A percentile compares a stretch with the other conserved stretches of the same genome.
Conservation (phyloP, 495 filamentous ascomycete genomes). For the Thozetella sp. region DNA sequence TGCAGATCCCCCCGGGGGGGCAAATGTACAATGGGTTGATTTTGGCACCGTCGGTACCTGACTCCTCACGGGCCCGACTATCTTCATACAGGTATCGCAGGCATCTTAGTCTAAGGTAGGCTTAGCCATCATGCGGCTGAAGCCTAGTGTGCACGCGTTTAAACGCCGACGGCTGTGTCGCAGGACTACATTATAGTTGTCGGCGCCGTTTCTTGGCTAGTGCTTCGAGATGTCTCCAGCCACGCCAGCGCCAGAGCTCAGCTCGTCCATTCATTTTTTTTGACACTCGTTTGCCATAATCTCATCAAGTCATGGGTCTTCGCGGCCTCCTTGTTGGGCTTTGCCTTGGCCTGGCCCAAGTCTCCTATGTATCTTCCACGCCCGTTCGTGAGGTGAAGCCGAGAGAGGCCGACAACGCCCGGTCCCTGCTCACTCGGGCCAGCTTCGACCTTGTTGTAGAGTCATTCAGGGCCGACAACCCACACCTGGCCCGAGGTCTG, state of each 20-base stretch:
- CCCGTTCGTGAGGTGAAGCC: not conserved
- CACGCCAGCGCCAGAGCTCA: not conserved
- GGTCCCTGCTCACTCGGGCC: not conserved
- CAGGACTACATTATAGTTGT: not conserved
- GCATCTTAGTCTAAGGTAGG: not conserved
- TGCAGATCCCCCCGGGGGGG: not conserved
- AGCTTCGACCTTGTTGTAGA: not conserved
- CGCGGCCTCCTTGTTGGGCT: not conserved
- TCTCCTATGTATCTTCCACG: not conserved
- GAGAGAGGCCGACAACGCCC: not conserved
- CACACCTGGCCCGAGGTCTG: not conserved
- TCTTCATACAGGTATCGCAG: too few relatives aligned
- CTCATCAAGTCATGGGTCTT: not conserved
- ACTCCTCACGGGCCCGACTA: too few relatives aligned
- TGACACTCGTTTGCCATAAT: not conserved
- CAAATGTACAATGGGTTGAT: not conserved
- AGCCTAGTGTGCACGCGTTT: not conserved
- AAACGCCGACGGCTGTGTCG: not conserved
- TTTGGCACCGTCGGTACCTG: not conserved
- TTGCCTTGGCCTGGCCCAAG: not conserved
- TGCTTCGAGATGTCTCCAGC: not conserved
- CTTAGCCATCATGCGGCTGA: not conserved
- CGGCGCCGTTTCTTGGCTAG: not conserved
- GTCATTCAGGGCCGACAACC: not conserved
- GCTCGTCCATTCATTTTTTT: not conserved